These are phyloP conservation scores for Phaeolepiota aurea DNA, from an alignment of 768 basidiomycete species.

Conservation along the genomic window DNA sequence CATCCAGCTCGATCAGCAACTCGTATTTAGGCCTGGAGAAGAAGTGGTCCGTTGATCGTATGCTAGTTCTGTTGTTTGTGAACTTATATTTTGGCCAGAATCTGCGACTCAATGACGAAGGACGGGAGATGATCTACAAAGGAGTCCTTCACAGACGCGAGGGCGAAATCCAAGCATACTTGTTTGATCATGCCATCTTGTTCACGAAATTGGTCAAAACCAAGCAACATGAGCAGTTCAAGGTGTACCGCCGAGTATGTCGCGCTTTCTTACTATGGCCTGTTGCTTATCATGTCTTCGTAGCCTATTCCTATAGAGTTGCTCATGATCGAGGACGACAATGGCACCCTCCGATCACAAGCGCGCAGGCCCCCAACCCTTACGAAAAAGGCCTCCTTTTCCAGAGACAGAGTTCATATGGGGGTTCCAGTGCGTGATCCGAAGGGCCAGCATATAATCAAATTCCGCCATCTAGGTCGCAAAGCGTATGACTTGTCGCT, in stretches of 20 bases:
- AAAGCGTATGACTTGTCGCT: conserved; percentile 88
- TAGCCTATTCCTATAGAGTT: conserved; percentile 98
- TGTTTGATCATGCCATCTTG: conserved; percentile 94
- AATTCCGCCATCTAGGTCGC: conserved; percentile 88
- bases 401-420: conserved; percentile 24
- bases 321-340: conserved; percentile 69
- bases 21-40: conserved; percentile 85
- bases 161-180: conserved; percentile 86
- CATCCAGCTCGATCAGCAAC: conserved; percentile 85
- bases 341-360: conserved; percentile 24
- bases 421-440: conserved; percentile 47
- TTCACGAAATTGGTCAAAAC: conserved; percentile 84
- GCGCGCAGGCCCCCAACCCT: conserved; percentile 36
- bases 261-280: conserved; percentile 2
- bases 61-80: conserved; percentile 2
- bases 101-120: conserved; percentile 78
- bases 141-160: conserved; percentile 84
- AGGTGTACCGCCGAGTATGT: conserved; percentile 87
- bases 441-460: conserved; percentile 87
- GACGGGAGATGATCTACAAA: conserved; percentile 87
- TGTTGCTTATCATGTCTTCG: conserved; percentile 2
- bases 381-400: conserved; percentile 35
- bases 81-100: conserved; percentile 43
- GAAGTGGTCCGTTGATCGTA: conserved; percentile 61
- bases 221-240: conserved; percentile 85